Base-by-base conservation (phyloP, 441 rosid genomes). In the Populus hybrid region DNA sequence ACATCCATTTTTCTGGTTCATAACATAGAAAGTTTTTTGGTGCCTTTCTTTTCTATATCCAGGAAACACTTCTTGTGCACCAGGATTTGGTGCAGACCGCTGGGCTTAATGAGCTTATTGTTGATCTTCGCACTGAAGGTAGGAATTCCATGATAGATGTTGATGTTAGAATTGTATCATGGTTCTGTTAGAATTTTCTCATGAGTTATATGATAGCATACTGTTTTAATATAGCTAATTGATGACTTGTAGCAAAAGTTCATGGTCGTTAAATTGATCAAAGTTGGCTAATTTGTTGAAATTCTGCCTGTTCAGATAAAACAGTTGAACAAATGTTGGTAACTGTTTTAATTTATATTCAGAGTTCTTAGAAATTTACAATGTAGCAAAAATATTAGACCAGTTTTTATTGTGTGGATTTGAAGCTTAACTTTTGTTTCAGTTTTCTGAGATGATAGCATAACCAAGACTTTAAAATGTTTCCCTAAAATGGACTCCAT, bases 11-110 rank as follows among this genome's bases (percentile, higher is more conserved):
- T 63, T 12, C 20, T 74, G 68, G 6, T 30, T 67, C 28, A 28
- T 79, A 73, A 75, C 74, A 63, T 30, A 32, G 67, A 26, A 21
- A 50, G 23, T 68, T 40, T 66, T 57, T 66, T 75, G 61, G 18
- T 66, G 21, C 61, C 46, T 73, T 73, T 67, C 50, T 77, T 76
- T 78, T 38, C 73, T 67, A 5, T 80, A 69, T 57, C 76, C 84
- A 96, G 99, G 99, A 96, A 88, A 96, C 99, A 35, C 94, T 96
- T 82, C 98, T 96, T 81, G 87, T 96, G 67, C 98, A 96, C 82
- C 83, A 92, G 82, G 98, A 93, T 81, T 87, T 94, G 85, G 94
- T 88, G 84, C 75, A 83, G 77, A 83, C 77, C 78, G 91, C 88
- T 76, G 89, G 83, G 57, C 89, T 96, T 71, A 73, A 81, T 68